Percentiles rank a stretch among this genome's conserved stretches.
These are phyloP conservation scores for Aspergillus sparsus DNA, from an alignment of 495 filamentous ascomycete species.

Conservation along the genomic window DNA sequence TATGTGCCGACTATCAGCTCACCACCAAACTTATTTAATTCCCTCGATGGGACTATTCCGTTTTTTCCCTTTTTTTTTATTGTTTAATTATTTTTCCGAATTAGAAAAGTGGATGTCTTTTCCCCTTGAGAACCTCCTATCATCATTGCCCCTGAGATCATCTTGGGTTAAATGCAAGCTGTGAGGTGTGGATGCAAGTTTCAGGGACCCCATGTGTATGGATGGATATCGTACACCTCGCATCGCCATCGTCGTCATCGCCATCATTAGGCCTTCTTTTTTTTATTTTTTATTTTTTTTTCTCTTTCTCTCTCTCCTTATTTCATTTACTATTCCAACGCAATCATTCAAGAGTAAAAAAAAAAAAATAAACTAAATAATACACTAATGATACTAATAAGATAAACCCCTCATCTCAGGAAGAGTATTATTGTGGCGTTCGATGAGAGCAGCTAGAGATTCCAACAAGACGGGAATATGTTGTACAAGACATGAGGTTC, in stretches of 20 bases:
- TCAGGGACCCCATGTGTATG: background rate
- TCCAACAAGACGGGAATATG: background rate
- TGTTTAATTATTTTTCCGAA: no score
- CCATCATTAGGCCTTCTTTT: background rate
- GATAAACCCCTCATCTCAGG: no score
- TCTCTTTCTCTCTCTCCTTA: background rate
- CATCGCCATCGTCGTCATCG: background rate
- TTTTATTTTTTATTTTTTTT: background rate
- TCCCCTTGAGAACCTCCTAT: background rate
- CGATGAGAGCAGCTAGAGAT: background rate
- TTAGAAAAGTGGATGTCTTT: no score
- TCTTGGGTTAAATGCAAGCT: background rate
- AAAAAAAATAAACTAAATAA: no score
- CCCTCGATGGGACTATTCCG: no score
- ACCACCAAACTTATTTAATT: no score
- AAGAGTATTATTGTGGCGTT: background rate
- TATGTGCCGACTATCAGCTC: no score
- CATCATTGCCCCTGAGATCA: background rate
- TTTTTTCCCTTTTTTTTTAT: no score
- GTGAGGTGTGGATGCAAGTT: background rate
- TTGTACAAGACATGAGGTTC: background rate
- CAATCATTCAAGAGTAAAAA: background rate
- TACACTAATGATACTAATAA: no score
- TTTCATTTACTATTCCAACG: background rate
- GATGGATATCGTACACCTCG: background rate